Percentiles rank a stretch among this genome's conserved stretches.
Conservation (phyloP, 345 rosid species). For the Linum tenue region DNA sequence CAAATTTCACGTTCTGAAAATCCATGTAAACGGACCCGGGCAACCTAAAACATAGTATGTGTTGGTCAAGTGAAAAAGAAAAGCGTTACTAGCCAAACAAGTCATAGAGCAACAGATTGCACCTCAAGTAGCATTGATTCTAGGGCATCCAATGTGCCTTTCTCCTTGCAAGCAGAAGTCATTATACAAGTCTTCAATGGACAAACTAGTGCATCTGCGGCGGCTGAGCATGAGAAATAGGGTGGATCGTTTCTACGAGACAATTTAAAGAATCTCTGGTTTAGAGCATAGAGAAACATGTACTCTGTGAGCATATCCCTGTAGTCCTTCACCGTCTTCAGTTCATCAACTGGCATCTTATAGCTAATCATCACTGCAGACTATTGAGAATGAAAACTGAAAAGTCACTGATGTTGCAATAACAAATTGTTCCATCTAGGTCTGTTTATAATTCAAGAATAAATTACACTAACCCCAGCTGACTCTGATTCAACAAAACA, state of each 20-base stretch:
- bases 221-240: constrained; percentile 83
- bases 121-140: constrained; percentile 91
- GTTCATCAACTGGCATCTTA: constrained; percentile 56
- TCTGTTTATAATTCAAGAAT: constrained; percentile 2
- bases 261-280: constrained; percentile 78
- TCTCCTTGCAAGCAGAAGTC: constrained; percentile 74
- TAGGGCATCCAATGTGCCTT: constrained; percentile 65
- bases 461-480: constrained; percentile 59
- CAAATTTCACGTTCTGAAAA: constrained; percentile 89
- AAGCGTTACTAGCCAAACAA: constrained; percentile 6
- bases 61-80: constrained; percentile 2
- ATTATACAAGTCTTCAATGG: constrained; percentile 73
- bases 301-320: constrained; percentile 67
- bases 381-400: constrained; percentile 34
- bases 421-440: neutral
- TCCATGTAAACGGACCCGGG: constrained; percentile 81
- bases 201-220: constrained; percentile 65
- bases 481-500: constrained; percentile 89
- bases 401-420: constrained; percentile 17
- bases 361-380: constrained; percentile 84
- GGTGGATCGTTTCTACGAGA: constrained; percentile 75
- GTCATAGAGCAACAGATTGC: constrained; percentile 10
- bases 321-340: constrained; percentile 75
- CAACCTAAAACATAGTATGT: constrained; percentile 44
- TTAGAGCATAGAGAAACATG: constrained; percentile 72